These are phyloP conservation scores for Camelina hispida DNA, from an alignment of 345 rosid genomes.

Conservation along the genomic window DNA sequence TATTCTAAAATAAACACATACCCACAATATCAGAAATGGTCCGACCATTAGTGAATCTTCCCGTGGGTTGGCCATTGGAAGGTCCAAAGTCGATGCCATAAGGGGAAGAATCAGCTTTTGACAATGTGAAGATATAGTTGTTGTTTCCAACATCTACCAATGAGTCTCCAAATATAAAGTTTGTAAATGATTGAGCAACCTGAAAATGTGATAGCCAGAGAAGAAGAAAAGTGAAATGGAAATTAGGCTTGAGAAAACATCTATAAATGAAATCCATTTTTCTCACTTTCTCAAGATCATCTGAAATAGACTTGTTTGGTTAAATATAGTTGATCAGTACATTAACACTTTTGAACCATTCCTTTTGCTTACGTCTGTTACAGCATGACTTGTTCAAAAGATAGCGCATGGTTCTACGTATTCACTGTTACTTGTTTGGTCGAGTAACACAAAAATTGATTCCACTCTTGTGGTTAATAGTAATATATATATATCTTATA, in stretches of 20 bases:
- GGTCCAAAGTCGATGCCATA: constrained; percentile 81
- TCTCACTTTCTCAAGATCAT: background rate
- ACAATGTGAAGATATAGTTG: constrained; percentile 60
- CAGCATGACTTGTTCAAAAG: constrained; percentile 37
- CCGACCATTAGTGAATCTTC: constrained; percentile 79
- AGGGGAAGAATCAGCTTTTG: constrained; percentile 64
- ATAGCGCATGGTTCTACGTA: constrained; percentile 38
- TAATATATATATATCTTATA: too few species aligned
- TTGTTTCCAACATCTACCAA: constrained; percentile 73
- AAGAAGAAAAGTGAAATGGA: constrained; percentile 5
- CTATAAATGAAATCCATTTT: constrained; percentile 1
- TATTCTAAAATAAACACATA: constrained; percentile 24
- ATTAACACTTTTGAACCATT: constrained; percentile 29
- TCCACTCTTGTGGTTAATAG: background rate
- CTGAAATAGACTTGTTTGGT: constrained; percentile 24
- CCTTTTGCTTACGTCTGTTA: constrained; percentile 31
- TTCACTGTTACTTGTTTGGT: background rate
- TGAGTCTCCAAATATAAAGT: constrained; percentile 69
- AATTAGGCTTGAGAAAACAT: constrained; percentile 10
- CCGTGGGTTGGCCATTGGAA: constrained; percentile 69
- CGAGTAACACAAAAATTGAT: background rate
- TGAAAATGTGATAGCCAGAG: constrained; percentile 23
- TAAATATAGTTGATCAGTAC: constrained; percentile 14
- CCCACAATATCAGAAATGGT: constrained; percentile 89
- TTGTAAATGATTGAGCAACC: constrained; percentile 29